Evolutionary conservation across 2,329 filamentous ascomycete species (phyloP).

Genomic region (Septoria linicola): DNA sequence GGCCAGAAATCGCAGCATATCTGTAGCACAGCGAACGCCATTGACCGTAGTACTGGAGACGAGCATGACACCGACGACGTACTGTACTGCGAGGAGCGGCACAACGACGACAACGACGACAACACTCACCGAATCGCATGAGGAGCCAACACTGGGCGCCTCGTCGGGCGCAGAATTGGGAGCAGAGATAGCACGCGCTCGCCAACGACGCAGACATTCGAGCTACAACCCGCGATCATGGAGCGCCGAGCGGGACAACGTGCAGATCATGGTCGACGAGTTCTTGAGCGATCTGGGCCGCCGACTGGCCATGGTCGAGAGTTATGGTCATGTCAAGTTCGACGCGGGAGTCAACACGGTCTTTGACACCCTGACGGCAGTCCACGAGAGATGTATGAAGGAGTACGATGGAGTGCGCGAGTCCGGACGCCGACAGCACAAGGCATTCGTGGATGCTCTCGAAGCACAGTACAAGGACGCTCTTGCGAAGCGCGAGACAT

Average conservation of each 20-base stretch:
- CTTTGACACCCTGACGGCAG: slow-evolving; percentile 80
- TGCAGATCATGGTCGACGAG: slow-evolving; percentile 60
- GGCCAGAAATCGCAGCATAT: no score
- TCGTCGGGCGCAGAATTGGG: slow-evolving; percentile 38
- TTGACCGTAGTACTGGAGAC: slow-evolving; percentile 1
- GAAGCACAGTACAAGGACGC: slow-evolving; percentile 86
- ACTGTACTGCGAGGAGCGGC: slow-evolving; percentile 18
- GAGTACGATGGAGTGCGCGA: slow-evolving; percentile 89
- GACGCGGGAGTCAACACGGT: slow-evolving; percentile 82
- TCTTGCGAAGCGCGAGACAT: slow-evolving; percentile 75
- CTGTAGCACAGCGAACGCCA: no score
- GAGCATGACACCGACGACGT: slow-evolving; percentile 23
- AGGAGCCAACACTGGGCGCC: slow-evolving; percentile 46
- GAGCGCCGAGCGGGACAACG: slow-evolving; percentile 49
- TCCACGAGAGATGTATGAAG: slow-evolving; percentile 82
- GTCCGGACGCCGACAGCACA: slow-evolving; percentile 76
- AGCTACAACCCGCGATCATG: slow-evolving; percentile 48
- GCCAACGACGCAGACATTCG: slow-evolving; percentile 47
- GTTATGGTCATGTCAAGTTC: slow-evolving; percentile 77
- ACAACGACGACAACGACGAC: not conserved
- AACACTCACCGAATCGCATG: slow-evolving; percentile 32
- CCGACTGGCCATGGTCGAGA: slow-evolving; percentile 83
- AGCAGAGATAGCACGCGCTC: slow-evolving; percentile 38
- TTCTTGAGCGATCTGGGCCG: slow-evolving; percentile 84
- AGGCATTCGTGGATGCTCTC: slow-evolving; percentile 88